Evolutionary conservation across 768 basidiomycete species (phyloP).

Genomic region (Termitomyces sp.): DNA sequence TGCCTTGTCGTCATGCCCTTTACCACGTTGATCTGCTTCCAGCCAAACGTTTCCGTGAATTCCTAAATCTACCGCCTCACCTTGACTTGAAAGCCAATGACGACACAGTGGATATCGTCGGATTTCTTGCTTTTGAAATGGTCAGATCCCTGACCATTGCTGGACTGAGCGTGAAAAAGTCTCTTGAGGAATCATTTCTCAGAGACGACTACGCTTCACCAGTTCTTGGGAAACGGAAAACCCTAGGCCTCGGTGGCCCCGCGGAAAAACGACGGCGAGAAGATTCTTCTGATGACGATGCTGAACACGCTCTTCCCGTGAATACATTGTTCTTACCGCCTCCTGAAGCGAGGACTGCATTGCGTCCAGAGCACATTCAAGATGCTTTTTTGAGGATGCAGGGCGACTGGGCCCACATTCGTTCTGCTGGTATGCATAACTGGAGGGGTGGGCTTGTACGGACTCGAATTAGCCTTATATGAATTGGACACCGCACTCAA

Average conservation of each 20-base stretch:
- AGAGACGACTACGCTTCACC: conserved; percentile 66
- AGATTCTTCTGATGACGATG: conserved; percentile 58
- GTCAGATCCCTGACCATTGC: conserved; percentile 90
- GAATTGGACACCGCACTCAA: conserved; percentile 13
- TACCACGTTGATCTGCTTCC: neutral
- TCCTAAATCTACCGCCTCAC: conserved; percentile 82
- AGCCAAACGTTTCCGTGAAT: conserved; percentile 96
- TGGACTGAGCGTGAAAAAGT: conserved; percentile 79
- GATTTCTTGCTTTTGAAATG: conserved; percentile 97
- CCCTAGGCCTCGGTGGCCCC: conserved; percentile 38
- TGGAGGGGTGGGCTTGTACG: conserved; percentile 85
- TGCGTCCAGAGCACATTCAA: conserved; percentile 84
- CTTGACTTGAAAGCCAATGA: conserved; percentile 90
- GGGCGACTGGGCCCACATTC: conserved; percentile 73
- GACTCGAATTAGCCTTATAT: conserved; percentile 79
- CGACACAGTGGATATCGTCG: conserved; percentile 94
- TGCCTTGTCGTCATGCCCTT: neutral
- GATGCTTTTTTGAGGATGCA: conserved; percentile 93
- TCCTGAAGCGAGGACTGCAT: conserved; percentile 72
- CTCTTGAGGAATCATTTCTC: conserved; percentile 68
- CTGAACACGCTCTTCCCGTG: conserved; percentile 60
- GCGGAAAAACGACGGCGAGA: conserved; percentile 54
- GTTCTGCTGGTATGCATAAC: conserved; percentile 85
- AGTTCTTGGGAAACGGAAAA: conserved; percentile 69
- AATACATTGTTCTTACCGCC: conserved; percentile 80